Percentiles rank a stretch among this genome's conserved stretches.
Evolutionary conservation across 2,329 filamentous ascomycete genomes (phyloP).

Genomic region (Colletotrichum sp.): DNA sequence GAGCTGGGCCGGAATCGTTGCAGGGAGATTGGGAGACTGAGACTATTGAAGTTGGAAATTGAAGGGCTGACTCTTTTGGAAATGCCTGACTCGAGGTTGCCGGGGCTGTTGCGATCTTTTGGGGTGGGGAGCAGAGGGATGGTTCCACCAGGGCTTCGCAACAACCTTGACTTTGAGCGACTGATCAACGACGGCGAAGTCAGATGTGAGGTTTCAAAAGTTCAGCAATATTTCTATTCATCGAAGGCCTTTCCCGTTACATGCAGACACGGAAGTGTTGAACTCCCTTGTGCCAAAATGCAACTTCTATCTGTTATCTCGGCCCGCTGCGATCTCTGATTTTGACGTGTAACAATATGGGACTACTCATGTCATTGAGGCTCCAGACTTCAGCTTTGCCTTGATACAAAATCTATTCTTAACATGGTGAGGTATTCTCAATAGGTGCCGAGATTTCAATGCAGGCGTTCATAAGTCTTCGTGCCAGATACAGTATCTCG

Average conservation of each 20-base stretch:
- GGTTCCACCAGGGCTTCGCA: neutral
- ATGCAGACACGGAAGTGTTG: neutral
- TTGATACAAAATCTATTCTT: neutral
- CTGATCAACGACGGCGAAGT: neutral
- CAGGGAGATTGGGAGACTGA: conserved; percentile 9
- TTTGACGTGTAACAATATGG: neutral
- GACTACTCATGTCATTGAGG: neutral
- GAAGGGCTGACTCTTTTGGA: neutral
- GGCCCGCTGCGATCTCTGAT: fast-evolving
- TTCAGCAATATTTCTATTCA: neutral
- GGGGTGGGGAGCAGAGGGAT: neutral
- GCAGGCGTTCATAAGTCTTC: neutral
- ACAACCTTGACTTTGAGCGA: neutral
- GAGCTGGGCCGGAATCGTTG: neutral
- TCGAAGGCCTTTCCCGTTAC: neutral
- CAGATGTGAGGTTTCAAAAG: fast-evolving
- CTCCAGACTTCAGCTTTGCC: fast-evolving
- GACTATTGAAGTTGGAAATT: conserved; percentile 2
- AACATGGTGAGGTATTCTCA: neutral
- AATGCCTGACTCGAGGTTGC: neutral
- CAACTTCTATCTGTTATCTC: neutral
- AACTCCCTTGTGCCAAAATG: neutral
- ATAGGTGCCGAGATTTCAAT: neutral
- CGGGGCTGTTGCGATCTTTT: neutral
- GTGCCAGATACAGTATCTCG: neutral